These are phyloP conservation scores for Magnolia changhungtana DNA, from an alignment of 164 flowering plant genomes.

Conservation along the genomic window DNA sequence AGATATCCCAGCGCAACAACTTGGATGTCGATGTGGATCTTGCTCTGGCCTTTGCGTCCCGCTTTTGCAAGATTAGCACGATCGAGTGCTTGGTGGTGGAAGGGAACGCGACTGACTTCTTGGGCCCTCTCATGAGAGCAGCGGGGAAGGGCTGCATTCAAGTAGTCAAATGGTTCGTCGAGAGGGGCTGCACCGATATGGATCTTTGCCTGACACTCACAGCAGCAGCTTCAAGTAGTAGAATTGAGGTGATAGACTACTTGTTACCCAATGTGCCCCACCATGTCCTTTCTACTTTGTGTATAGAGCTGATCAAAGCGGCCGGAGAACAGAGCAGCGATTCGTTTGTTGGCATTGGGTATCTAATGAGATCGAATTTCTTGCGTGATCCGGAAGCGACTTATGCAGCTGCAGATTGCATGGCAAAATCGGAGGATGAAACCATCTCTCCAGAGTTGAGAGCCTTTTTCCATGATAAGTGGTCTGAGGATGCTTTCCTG, in stretches of 20 bases:
- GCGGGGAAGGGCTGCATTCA: constrained; percentile 89
- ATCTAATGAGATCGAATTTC: constrained; percentile 78
- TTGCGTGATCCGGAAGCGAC: constrained; percentile 78
- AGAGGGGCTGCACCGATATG: constrained; percentile 89
- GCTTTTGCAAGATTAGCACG: constrained; percentile 82
- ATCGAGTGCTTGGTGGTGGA: constrained; percentile 96
- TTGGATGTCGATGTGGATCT: constrained; percentile 93
- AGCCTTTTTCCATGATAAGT: constrained; percentile 60
- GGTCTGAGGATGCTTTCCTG: constrained; percentile 82
- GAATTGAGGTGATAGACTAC: constrained; percentile 66
- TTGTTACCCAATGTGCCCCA: constrained; percentile 54
- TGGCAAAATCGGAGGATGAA: constrained; percentile 77
- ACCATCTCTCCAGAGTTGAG: constrained; percentile 67
- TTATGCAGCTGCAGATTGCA: constrained; percentile 81
- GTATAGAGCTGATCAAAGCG: constrained; percentile 89
- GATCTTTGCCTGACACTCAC: constrained; percentile 95
- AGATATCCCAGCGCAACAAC: constrained; percentile 96
- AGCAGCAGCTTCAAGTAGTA: constrained; percentile 91
- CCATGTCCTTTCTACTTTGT: constrained; percentile 77
- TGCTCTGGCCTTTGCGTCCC: constrained; percentile 92
- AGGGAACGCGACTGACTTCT: constrained; percentile 81
- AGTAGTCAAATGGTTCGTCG: constrained; percentile 91
- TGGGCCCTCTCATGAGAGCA: constrained; percentile 93
- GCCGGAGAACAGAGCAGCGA: constrained; percentile 91
- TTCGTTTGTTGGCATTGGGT: constrained; percentile 81